phyloP scores from a whole-genome alignment of 352 stramenopile species.

The Globisporangium lucens region DNA sequence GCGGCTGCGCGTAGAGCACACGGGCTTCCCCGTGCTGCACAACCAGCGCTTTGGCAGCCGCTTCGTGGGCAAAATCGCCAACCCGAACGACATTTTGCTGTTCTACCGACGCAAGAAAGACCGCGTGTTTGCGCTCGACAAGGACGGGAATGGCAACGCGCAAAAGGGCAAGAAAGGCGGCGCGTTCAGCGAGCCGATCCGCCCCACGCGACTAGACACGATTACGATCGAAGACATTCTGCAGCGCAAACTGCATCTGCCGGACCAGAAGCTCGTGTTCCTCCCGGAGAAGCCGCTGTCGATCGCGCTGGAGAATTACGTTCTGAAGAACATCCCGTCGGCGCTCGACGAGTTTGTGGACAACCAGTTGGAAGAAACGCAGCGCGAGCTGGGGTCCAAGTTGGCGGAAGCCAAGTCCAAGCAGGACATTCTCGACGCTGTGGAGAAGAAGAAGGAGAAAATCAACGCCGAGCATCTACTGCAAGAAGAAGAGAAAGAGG shows the following conservation, averaged over 20 bases:
- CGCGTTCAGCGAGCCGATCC: slow-evolving; percentile 42
- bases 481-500: slow-evolving; percentile 44
- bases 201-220: slow-evolving; percentile 55
- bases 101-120: slow-evolving; percentile 76
- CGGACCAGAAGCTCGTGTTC: slow-evolving; percentile 75
- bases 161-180: slow-evolving; percentile 26
- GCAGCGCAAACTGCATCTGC: slow-evolving; percentile 49
- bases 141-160: slow-evolving; percentile 24
- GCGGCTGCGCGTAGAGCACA: slow-evolving; percentile 85
- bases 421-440: slow-evolving; percentile 59
- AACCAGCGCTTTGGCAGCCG: slow-evolving; percentile 86
- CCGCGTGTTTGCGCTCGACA: slow-evolving; percentile 37
- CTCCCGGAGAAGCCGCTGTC: slow-evolving; percentile 65
- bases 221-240: slow-evolving; percentile 82
- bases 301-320: slow-evolving; percentile 76
- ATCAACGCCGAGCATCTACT: slow-evolving; percentile 49
- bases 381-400: slow-evolving; percentile 53
- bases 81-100: slow-evolving; percentile 86
- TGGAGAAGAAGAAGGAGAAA: slow-evolving; percentile 68
- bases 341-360: slow-evolving; percentile 81
- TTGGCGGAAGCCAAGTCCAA: slow-evolving; percentile 42
- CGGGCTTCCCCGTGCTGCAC: slow-evolving; percentile 83
- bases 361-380: slow-evolving; percentile 61
- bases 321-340: slow-evolving; percentile 75
- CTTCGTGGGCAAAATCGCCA: slow-evolving; percentile 85